These are phyloP conservation scores for Knoxdaviesia capensis DNA, from an alignment of 2,329 filamentous ascomycete genomes.

Conservation along the genomic window DNA sequence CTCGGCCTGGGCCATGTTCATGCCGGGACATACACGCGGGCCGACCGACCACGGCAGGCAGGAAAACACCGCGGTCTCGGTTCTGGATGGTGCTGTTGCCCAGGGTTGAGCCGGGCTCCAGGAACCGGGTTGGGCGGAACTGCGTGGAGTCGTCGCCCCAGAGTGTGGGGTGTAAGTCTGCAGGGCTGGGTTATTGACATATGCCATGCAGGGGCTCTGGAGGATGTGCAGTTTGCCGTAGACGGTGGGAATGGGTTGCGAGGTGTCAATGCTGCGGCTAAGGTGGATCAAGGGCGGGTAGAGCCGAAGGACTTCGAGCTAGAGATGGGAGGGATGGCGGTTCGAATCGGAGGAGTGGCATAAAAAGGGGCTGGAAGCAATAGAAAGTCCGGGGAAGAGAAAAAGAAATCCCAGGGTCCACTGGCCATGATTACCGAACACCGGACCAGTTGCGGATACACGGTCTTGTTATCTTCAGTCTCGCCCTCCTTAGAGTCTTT, in stretches of 20 bases:
- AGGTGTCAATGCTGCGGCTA: slow-evolving; percentile 5
- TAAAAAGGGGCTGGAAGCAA: too few species aligned
- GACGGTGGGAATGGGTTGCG: slow-evolving; percentile 8
- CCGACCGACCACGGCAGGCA: slow-evolving; percentile 30
- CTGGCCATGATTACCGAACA: slow-evolving; percentile 22
- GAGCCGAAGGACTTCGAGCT: too few species aligned
- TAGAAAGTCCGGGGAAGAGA: too few species aligned
- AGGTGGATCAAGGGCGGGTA: too few species aligned
- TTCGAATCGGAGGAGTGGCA: too few species aligned
- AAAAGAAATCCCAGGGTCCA: slow-evolving; percentile 1
- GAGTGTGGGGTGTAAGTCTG: slow-evolving; percentile 8
- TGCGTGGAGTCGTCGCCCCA: slow-evolving; percentile 14
- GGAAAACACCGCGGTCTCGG: slow-evolving; percentile 1
- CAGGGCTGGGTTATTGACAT: slow-evolving; percentile 13
- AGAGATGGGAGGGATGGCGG: too few species aligned
- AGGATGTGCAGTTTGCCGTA: slow-evolving; percentile 9
- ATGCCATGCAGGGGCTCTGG: slow-evolving; percentile 13
- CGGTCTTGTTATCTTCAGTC: slow-evolving; percentile 17
- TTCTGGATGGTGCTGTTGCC: too few species aligned
- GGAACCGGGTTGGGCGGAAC: slow-evolving; percentile 20
- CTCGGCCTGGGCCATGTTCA: slow-evolving; percentile 35
- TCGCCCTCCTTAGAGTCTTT: slow-evolving; percentile 7
- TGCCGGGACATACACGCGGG: slow-evolving; percentile 27
- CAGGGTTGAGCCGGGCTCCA: slow-evolving; percentile 11
- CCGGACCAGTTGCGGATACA: slow-evolving; percentile 21